These are phyloP conservation scores for Saturnispora silvae DNA, from an alignment of 805 yeast species.

Conservation along the genomic window DNA sequence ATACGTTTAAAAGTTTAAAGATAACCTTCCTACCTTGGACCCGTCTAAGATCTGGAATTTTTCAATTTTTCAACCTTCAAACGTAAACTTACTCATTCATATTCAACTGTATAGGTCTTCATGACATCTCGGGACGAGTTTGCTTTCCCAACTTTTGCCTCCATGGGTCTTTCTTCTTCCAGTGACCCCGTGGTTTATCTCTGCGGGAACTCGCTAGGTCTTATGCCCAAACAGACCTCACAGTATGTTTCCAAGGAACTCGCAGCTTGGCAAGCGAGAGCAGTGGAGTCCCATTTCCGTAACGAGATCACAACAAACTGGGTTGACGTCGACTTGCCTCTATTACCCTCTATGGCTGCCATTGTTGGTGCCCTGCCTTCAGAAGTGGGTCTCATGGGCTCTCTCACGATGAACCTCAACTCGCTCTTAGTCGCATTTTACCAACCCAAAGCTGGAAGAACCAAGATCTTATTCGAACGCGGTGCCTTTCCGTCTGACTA, in stretches of 20 bases:
- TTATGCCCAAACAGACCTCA: slow-evolving; percentile 65
- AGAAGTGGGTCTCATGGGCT: slow-evolving; percentile 87
- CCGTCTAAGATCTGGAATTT: too few species aligned
- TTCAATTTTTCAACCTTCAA: too few species aligned
- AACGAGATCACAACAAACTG: slow-evolving; percentile 48
- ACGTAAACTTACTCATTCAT: too few species aligned
- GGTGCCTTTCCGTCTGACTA: slow-evolving; percentile 90
- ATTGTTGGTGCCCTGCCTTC: slow-evolving; percentile 62
- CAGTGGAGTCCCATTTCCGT: slow-evolving; percentile 75
- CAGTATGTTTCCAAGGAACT: slow-evolving; percentile 54
- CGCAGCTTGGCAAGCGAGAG: slow-evolving; percentile 72
- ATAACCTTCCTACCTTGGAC: too few species aligned
- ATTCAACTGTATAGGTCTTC: too few species aligned
- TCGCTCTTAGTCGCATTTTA: slow-evolving; percentile 65
- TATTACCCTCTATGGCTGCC: slow-evolving; percentile 56
- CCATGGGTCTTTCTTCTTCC: slow-evolving; percentile 39
- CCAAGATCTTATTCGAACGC: slow-evolving; percentile 72
- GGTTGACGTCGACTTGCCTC: slow-evolving; percentile 78
- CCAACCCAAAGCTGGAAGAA: slow-evolving; percentile 45
- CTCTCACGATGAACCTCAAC: slow-evolving; percentile 75
- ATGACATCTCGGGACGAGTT: slow-evolving; percentile 39
- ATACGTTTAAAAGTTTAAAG: too few species aligned
- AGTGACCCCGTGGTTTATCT: slow-evolving; percentile 40
- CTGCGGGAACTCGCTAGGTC: slow-evolving; percentile 91
- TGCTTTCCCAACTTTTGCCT: slow-evolving; percentile 53